Base-by-base conservation (phyloP, 176 grass and related monocot genomes). In the Eleusine indica region DNA sequence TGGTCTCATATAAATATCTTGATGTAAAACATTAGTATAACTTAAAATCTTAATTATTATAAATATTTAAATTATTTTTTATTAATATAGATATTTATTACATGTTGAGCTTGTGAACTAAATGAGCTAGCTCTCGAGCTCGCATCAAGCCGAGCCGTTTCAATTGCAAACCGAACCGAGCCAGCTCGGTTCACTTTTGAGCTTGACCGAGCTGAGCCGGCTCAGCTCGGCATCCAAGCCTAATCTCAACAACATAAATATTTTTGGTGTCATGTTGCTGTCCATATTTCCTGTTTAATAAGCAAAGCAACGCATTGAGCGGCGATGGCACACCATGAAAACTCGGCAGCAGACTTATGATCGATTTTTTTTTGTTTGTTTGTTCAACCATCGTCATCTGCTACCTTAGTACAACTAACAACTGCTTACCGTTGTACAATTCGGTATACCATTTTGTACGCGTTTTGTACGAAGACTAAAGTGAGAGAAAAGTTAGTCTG, bases 281-380 rank as follows among this genome's bases (percentile, higher is more conserved):
- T 71, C 42, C 35, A 21, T 29, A 2, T 86, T 64, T 25, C 67
- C 32, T 35, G 46, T 73, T 79, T 9, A 66, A 86, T 63, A 86
- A 86, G 84, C 57, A 73, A 86, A 86, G 76, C 84, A 86, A 86
- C 44, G 53, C 57, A 72, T 44, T 54, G 9, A 73, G 53, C 15
- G 76, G 61, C 35, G 76, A 63, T 52, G 78, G 9, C 18, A 64
- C n/a, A 70, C 38, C 49, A 28, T 49, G 38, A 43, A 48, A 64
- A 21, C 5, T 28, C 37, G n/a, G 47, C 30, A 41, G 49, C 37
- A 68, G 8, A 21, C 35, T 14, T 7, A 5, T 5, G 52, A 69
- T 70, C 35, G 7, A 56, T 35, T 80, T 69, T 32, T 9, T 38
- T 35, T 80, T 69, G 21, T 9, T 38, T 43, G 58, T 84, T 69